Conservation (phyloP, 2,329 filamentous ascomycete species). For the Penicillium sp. region DNA sequence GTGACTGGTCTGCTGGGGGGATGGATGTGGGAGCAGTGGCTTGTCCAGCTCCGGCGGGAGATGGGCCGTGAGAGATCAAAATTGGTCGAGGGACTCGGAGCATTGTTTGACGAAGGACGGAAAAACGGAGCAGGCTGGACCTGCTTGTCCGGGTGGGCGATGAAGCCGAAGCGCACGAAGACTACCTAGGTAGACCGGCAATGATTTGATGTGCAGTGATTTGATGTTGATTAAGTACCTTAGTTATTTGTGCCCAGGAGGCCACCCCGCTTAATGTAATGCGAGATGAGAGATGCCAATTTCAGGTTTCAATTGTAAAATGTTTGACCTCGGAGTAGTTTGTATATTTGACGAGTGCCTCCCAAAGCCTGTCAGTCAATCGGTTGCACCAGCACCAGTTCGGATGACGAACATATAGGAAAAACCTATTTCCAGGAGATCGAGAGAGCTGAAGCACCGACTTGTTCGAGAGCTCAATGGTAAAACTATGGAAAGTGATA, state of each 20-base stretch:
- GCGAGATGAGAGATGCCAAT: slow-evolving; percentile 12
- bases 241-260: slow-evolving; percentile 10
- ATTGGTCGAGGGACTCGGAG: slow-evolving; percentile 53
- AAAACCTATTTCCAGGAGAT: too few species aligned
- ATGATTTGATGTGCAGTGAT: not conserved
- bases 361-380: not conserved
- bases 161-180: slow-evolving; percentile 43
- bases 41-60: slow-evolving; percentile 81
- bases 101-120: slow-evolving; percentile 58
- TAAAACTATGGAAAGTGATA: not conserved
- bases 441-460: too few species aligned
- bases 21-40: slow-evolving; percentile 95
- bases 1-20: slow-evolving; percentile 78
- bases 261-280: slow-evolving; percentile 12
- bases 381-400: too few species aligned
- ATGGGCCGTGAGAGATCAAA: slow-evolving; percentile 62
- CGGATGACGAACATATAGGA: too few species aligned
- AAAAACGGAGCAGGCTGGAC: slow-evolving; percentile 56
- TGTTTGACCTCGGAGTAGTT: too few species aligned
- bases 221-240: not conserved
- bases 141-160: slow-evolving; percentile 57
- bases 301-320: not conserved
- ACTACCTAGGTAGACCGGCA: not conserved
- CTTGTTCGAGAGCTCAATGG: not conserved
- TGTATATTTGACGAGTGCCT: not conserved